phyloP scores from a whole-genome alignment of 192 early-diverging fungal genomes.

The Piromyces sp. region DNA sequence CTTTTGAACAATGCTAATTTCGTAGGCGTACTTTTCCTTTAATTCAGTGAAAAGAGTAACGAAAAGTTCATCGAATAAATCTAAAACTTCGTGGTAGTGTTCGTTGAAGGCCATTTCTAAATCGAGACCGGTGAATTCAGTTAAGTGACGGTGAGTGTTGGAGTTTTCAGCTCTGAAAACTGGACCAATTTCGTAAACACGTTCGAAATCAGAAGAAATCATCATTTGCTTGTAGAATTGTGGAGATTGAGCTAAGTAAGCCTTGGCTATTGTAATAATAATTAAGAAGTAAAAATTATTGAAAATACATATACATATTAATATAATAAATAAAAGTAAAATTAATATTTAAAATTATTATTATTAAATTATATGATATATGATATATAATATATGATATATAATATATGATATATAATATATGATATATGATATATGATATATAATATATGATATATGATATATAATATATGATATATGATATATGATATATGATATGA shows the following conservation, averaged over 20 bases:
- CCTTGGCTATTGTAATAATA: conserved; percentile 52
- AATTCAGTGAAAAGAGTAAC: conserved; percentile 80
- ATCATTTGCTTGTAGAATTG: conserved; percentile 99
- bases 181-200: conserved; percentile 93
- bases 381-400: no score
- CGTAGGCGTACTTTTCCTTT: conserved; percentile 57
- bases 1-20: conserved; percentile 66
- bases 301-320: no score
- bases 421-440: no score
- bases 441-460: no score
- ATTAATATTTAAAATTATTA: no score
- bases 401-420: no score
- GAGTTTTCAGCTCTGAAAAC: conserved; percentile 99
- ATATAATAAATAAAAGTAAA: no score
- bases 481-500: no score
- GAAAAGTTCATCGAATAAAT: conserved; percentile 84
- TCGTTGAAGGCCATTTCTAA: conserved; percentile 97
- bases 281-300: no score
- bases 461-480: no score
- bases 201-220: conserved; percentile 89
- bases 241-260: conserved; percentile 92
- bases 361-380: no score
- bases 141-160: conserved; percentile 96
- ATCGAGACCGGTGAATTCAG: conserved; percentile 96
- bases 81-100: conserved; percentile 95